Evolutionary conservation across 2,329 filamentous ascomycete species (phyloP).

Genomic region (Aspergillus puulaauensis): DNA sequence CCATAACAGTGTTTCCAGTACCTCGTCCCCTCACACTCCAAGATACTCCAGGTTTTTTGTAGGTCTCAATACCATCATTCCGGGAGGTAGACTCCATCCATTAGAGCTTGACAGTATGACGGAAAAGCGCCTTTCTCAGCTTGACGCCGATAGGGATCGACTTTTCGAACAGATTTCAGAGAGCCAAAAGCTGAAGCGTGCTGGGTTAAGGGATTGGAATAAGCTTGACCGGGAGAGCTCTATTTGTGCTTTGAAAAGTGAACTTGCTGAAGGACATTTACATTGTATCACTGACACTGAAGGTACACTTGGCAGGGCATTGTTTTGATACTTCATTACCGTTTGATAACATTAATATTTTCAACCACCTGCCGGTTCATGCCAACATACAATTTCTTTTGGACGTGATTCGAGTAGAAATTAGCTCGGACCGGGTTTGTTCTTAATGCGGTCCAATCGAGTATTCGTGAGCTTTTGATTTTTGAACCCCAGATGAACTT

Average conservation of each 20-base stretch:
- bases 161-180: slow-evolving; percentile 46
- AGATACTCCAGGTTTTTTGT: slow-evolving; percentile 42
- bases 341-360: neutral
- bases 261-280: slow-evolving; percentile 49
- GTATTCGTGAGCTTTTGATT: neutral
- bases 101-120: slow-evolving; percentile 37
- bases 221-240: slow-evolving; percentile 48
- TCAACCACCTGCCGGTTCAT: neutral
- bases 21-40: slow-evolving; percentile 39
- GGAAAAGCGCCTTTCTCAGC: slow-evolving; percentile 46
- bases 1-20: slow-evolving; percentile 35
- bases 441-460: neutral
- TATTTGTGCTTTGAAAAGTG: slow-evolving; percentile 47
- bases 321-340: slow-evolving; percentile 33
- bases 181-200: slow-evolving; percentile 44
- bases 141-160: slow-evolving; percentile 47
- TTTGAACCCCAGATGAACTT: neutral
- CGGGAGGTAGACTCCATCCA: slow-evolving; percentile 43
- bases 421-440: neutral
- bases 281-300: slow-evolving; percentile 48
- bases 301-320: slow-evolving; percentile 38
- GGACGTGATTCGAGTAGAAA: neutral
- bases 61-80: slow-evolving; percentile 39
- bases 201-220: slow-evolving; percentile 48
- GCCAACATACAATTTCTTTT: neutral